These are phyloP conservation scores for Senna siamea DNA, from an alignment of 306 rosid genomes.

Conservation along the genomic window DNA sequence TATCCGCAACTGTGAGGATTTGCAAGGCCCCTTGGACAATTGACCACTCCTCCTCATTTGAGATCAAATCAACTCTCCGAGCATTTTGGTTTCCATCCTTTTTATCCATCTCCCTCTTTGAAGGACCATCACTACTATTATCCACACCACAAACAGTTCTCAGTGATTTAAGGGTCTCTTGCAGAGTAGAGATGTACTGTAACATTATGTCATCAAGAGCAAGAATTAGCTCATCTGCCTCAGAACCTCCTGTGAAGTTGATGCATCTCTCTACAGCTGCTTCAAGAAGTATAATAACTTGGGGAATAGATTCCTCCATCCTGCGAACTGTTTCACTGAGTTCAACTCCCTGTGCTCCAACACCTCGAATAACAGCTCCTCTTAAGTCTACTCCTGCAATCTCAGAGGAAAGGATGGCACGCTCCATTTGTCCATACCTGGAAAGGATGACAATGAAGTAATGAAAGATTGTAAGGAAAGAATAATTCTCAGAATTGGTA, in stretches of 20 bases:
- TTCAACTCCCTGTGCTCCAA: slow-evolving; percentile 99
- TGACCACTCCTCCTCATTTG: slow-evolving; percentile 99
- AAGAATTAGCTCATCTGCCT: slow-evolving; percentile 91
- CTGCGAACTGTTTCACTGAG: slow-evolving; percentile 99
- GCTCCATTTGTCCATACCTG: slow-evolving; percentile 99
- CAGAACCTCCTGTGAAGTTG: slow-evolving; percentile 97
- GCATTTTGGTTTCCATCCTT: slow-evolving; percentile 73
- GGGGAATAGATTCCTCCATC: slow-evolving; percentile 99
- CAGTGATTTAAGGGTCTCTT: slow-evolving; percentile 88
- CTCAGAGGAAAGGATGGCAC: slow-evolving; percentile 92
- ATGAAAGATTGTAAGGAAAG: slow-evolving; percentile 42
- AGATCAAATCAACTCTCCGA: slow-evolving; percentile 71
- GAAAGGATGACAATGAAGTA: slow-evolving; percentile 35
- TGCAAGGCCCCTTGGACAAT: slow-evolving; percentile 98
- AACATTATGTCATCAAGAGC: slow-evolving; percentile 95
- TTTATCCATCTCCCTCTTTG: slow-evolving; percentile 79
- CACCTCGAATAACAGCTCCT: slow-evolving; percentile 98
- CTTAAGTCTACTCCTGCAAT: slow-evolving; percentile 94
- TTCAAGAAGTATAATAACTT: slow-evolving; percentile 87
- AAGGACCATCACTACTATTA: slow-evolving; percentile 61
- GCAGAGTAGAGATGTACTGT: slow-evolving; percentile 83
- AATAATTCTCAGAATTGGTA: slow-evolving; percentile 13
- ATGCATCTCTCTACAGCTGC: slow-evolving; percentile 97
- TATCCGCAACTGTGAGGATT: slow-evolving; percentile 94
- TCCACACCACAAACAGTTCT: slow-evolving; percentile 96